Conservation (phyloP, 805 yeast genomes). For the Kazachstania kunashirensis region DNA sequence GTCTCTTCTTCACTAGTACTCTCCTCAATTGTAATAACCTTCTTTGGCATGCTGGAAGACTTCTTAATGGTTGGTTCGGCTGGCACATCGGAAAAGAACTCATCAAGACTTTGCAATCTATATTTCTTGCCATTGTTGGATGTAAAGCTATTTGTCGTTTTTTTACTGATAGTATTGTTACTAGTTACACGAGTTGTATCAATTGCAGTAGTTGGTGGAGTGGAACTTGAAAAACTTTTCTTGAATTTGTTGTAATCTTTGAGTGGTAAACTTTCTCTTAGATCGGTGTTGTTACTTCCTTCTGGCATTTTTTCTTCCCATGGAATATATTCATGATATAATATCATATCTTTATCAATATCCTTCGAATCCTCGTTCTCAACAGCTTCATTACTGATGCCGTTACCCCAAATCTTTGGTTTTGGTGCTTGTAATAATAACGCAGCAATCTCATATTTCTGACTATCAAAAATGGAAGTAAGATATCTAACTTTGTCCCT, state of each 20-base stretch:
- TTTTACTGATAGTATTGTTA: neutral
- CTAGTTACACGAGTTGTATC: neutral
- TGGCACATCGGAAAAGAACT: conserved; percentile 55
- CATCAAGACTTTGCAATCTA: conserved; percentile 73
- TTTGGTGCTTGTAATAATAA: conserved; percentile 71
- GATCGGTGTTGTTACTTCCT: conserved; percentile 11
- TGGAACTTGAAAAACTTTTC: conserved; percentile 27
- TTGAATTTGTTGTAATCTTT: conserved; percentile 33
- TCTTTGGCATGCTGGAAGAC: conserved; percentile 1
- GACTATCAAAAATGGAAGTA: conserved; percentile 45
- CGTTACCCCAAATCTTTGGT: conserved; percentile 26
- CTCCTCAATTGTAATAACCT: conserved; percentile 19
- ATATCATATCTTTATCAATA: conserved; percentile 7
- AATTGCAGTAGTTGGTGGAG: conserved; percentile 7
- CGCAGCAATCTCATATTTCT: conserved; percentile 51
- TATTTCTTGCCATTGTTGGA: conserved; percentile 33
- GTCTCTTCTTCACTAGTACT: conserved; percentile 27
- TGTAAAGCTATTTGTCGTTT: conserved; percentile 6
- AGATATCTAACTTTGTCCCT: conserved; percentile 79
- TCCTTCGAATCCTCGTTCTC: neutral
- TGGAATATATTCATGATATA: conserved; percentile 9
- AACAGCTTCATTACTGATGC: neutral
- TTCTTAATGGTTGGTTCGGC: conserved; percentile 8
- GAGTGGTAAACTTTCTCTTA: conserved; percentile 33
- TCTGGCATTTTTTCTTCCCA: conserved; percentile 11